These are phyloP conservation scores for Globisporangium camurandrum DNA, from an alignment of 352 stramenopile species.

Conservation along the genomic window DNA sequence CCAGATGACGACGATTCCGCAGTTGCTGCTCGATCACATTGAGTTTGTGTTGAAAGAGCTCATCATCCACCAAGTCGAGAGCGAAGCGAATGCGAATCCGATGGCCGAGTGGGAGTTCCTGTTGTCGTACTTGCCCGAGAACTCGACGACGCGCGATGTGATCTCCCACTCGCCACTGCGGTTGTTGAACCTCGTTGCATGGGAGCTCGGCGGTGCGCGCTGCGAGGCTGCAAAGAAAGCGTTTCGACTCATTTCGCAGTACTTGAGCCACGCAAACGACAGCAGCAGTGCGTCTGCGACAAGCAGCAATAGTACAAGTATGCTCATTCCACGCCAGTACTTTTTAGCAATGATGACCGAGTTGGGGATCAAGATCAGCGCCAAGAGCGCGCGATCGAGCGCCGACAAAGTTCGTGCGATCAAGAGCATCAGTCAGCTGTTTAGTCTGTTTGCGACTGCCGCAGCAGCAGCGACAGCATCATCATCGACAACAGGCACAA, in stretches of 20 bases:
- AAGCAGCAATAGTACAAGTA: slow-evolving; percentile 17
- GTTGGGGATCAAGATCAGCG: slow-evolving; percentile 54
- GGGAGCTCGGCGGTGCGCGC: slow-evolving; percentile 54
- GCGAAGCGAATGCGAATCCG: slow-evolving; percentile 36
- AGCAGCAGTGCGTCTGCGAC: slow-evolving; percentile 2
- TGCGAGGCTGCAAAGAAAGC: slow-evolving; percentile 42
- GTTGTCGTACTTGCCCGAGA: slow-evolving; percentile 55
- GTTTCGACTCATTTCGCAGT: slow-evolving; percentile 47
- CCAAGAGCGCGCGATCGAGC: slow-evolving; percentile 21
- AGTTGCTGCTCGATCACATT: slow-evolving; percentile 38
- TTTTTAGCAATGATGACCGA: slow-evolving; percentile 83
- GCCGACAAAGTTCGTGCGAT: slow-evolving; percentile 52
- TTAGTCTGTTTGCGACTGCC: slow-evolving; percentile 45
- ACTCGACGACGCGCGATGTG: slow-evolving; percentile 48
- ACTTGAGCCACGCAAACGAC: slow-evolving; percentile 25
- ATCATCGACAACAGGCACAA: not conserved
- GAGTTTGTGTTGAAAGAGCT: slow-evolving; percentile 55
- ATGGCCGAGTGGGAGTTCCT: slow-evolving; percentile 67
- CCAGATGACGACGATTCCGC: slow-evolving; percentile 24
- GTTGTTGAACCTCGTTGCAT: slow-evolving; percentile 52
- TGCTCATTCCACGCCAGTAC: slow-evolving; percentile 63
- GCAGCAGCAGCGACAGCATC: not conserved
- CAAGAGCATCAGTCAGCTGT: slow-evolving; percentile 62
- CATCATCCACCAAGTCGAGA: slow-evolving; percentile 55
- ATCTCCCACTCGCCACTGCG: slow-evolving; percentile 42